Evolutionary conservation across 768 basidiomycete genomes (phyloP).

Genomic region (Baorangia bicolor): DNA sequence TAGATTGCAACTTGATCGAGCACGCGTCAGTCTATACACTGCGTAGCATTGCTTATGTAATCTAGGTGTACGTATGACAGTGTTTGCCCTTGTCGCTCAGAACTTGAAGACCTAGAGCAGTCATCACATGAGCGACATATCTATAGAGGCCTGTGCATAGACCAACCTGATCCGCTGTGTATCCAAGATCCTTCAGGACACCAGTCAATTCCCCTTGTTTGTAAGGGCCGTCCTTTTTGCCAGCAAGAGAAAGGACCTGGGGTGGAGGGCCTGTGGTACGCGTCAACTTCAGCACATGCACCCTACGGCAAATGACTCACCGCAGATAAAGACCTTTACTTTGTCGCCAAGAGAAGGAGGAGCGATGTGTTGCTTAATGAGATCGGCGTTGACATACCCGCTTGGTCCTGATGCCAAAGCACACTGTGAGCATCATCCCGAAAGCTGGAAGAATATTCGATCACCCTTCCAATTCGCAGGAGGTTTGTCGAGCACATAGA

Average conservation of each 20-base stretch:
- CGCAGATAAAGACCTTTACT: slow-evolving; percentile 88
- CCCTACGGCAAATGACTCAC: slow-evolving; percentile 39
- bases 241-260: slow-evolving; percentile 86
- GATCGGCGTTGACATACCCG: slow-evolving; percentile 73
- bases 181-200: slow-evolving; percentile 84
- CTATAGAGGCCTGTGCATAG: neutral
- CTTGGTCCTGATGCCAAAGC: slow-evolving; percentile 45
- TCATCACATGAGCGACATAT: slow-evolving; percentile 2
- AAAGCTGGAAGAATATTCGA: slow-evolving; percentile 12
- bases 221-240: slow-evolving; percentile 77
- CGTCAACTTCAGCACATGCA: neutral
- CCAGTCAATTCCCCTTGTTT: slow-evolving; percentile 84
- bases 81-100: slow-evolving; percentile 13
- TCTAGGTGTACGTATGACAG: slow-evolving; percentile 17
- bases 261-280: slow-evolving; percentile 62
- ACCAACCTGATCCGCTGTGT: slow-evolving; percentile 79
- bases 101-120: slow-evolving; percentile 42
- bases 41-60: slow-evolving; percentile 28
- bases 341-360: slow-evolving; percentile 66
- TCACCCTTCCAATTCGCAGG: slow-evolving; percentile 57
- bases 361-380: slow-evolving; percentile 73
- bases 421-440: slow-evolving; percentile 1
- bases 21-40: slow-evolving; percentile 24
- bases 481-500: slow-evolving; percentile 86
- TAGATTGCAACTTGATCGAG: slow-evolving; percentile 25